Evolutionary conservation across 306 rosid species (phyloP), one percentile per base, ranked within the genome.

Genomic region (Quercus engelmannii): DNA sequence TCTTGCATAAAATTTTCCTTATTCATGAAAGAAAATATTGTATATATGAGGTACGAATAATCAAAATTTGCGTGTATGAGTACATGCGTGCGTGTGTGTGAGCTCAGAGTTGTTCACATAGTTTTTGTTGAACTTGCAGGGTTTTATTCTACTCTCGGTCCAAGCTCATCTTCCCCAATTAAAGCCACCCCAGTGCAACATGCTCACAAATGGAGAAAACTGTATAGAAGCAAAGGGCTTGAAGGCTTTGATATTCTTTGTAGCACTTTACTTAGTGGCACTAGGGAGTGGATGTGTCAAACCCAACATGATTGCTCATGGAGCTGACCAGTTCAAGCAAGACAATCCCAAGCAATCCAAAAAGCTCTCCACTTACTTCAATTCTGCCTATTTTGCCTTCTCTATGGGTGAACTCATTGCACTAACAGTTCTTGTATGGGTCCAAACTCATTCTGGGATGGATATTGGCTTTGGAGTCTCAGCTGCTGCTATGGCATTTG

Each of bases 401-500:
- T 96, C 97, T 1, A 14, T 91, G 55, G 99, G 99, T 5, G 91
- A 96, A 58, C 96, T 96, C 64, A 31, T 96, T 30, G 97, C 98
- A 49, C 91, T 96, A 5, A 96, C 98, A 4, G 30, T 93, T 79
- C 90, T 96, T 59, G 92, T 96, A 46, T 96, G 97, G 97, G 87
- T 96, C 77, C 99, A 96, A 87, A 96, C 99, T 77, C 99, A 93
- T 55, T 96, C 99, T 3, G 99, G 99, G 1, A 96, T 96, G 99
- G 99, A 96, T 52, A 90, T 88, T 0, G 99, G 99, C 10, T 96
- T 96, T 73, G 99, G 97, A 0, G 90, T 96, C 64, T 96, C 99
- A 0, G 98, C 99, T 0, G 99, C 94, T 20, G 94, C 71, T 38
- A 96, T 96, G 99, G 94, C 99, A 1, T 23, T 96, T 81, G 99